phyloP scores from a whole-genome alignment of 2,329 filamentous ascomycete species.

The Lasiodiplodia sp. region DNA sequence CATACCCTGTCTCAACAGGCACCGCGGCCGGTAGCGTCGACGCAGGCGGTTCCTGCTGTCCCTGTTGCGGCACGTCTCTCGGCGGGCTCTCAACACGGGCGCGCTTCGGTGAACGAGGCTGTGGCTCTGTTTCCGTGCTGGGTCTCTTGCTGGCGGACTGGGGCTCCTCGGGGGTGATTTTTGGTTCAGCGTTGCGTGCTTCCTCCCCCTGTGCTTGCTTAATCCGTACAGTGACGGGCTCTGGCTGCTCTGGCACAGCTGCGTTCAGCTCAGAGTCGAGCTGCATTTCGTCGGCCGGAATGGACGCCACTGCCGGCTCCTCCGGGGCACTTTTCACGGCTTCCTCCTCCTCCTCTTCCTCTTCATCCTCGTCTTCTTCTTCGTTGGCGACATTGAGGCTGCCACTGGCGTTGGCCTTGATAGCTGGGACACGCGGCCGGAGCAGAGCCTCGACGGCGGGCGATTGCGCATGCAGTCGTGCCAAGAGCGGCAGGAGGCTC shows the following conservation, averaged over 20 bases:
- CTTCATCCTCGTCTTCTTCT: conserved; percentile 37
- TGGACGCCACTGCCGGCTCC: conserved; percentile 23
- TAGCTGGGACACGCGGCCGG: conserved; percentile 55
- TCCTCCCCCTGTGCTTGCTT: background rate
- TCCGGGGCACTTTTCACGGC: conserved; percentile 31
- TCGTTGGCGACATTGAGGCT: background rate
- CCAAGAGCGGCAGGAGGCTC: conserved; percentile 82
- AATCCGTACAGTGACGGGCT: conserved; percentile 1
- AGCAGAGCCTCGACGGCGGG: conserved; percentile 76
- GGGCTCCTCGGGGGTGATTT: background rate
- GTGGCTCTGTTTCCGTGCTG: conserved; percentile 13
- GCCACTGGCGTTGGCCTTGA: conserved; percentile 39
- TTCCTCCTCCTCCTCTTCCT: conserved; percentile 36
- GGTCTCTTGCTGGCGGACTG: conserved; percentile 13
- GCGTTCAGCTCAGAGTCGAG: background rate
- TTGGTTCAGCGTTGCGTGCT: background rate
- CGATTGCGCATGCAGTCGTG: conserved; percentile 68
- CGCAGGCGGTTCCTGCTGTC: background rate
- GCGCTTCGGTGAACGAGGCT: conserved; percentile 22
- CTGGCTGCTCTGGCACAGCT: background rate
- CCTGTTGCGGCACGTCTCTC: background rate
- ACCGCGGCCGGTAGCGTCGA: background rate
- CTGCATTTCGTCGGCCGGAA: conserved; percentile 17
- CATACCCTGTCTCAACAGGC: background rate
- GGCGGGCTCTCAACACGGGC: conserved; percentile 12